phyloP scores from a whole-genome alignment of 345 rosid species.

The Eucalyptus polybractea region DNA sequence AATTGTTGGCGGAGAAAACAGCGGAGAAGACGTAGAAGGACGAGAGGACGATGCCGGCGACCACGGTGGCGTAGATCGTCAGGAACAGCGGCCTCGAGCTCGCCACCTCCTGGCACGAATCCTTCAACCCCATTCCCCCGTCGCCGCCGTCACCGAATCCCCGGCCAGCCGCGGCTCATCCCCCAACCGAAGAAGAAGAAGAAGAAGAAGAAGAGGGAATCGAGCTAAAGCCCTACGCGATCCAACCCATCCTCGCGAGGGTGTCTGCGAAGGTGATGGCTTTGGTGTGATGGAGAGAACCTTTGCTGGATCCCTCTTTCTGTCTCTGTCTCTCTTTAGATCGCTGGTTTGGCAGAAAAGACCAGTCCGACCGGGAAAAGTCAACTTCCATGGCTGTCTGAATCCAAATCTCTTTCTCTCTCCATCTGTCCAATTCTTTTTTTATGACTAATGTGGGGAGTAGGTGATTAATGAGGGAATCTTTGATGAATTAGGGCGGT shows the following conservation, averaged over 20 bases:
- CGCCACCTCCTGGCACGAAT: constrained; percentile 51
- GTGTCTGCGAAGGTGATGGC: background rate
- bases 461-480: background rate
- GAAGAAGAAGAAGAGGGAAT: background rate
- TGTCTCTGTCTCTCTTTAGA: background rate
- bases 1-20: constrained; percentile 40
- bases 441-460: background rate
- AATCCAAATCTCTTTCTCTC: background rate
- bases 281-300: background rate
- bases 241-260: background rate
- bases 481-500: background rate
- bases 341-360: background rate
- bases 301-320: background rate
- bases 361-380: background rate
- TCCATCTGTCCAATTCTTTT: background rate
- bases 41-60: constrained; percentile 65
- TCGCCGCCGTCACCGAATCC: background rate
- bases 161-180: background rate
- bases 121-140: constrained; percentile 36
- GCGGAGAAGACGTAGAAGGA: constrained; percentile 86
- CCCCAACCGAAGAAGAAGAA: background rate
- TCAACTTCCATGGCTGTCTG: background rate
- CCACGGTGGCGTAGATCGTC: constrained; percentile 71
- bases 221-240: background rate
- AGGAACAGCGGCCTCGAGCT: constrained; percentile 69